Conservation (phyloP, 1,139 yeast species). For the Geotrichum fermentans region DNA sequence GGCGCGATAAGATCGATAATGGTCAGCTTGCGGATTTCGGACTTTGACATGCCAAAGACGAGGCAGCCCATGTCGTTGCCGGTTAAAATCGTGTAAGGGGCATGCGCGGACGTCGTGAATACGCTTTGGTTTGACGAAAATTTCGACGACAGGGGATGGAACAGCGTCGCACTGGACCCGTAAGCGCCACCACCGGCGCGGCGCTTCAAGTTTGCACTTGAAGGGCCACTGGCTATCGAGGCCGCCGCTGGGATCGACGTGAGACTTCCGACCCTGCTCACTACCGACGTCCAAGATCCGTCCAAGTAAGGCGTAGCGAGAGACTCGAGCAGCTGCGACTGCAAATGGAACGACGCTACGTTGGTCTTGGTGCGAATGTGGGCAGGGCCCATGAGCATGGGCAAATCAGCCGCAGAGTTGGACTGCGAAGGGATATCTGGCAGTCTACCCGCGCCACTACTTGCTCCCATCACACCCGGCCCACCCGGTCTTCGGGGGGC, state of each 20-base stretch:
- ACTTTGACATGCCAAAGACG: constrained; percentile 74
- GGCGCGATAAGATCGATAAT: constrained; percentile 75
- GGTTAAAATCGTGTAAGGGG: constrained; percentile 77
- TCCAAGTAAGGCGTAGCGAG: constrained; percentile 34
- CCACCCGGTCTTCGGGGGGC: background rate
- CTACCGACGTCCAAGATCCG: constrained; percentile 25
- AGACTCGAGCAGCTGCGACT: constrained; percentile 35
- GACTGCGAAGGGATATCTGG: constrained; percentile 7
- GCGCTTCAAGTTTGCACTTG: constrained; percentile 7
- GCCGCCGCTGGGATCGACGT: constrained; percentile 18
- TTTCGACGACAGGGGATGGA: constrained; percentile 33
- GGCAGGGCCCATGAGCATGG: constrained; percentile 18
- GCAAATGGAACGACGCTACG: constrained; percentile 29
- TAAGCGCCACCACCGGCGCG: constrained; percentile 9
- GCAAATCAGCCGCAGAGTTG: constrained; percentile 6
- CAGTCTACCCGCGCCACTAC: background rate
- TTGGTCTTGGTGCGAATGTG: constrained; percentile 25
- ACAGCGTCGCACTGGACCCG: constrained; percentile 25
- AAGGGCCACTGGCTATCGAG: constrained; percentile 8
- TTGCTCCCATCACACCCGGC: background rate
- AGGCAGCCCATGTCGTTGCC: constrained; percentile 88
- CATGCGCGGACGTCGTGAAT: constrained; percentile 68
- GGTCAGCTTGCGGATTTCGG: constrained; percentile 56
- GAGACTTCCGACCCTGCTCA: constrained; percentile 26
- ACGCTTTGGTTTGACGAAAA: constrained; percentile 48